These are phyloP conservation scores for Croton setiger DNA, from an alignment of 441 rosid species.

Conservation along the genomic window DNA sequence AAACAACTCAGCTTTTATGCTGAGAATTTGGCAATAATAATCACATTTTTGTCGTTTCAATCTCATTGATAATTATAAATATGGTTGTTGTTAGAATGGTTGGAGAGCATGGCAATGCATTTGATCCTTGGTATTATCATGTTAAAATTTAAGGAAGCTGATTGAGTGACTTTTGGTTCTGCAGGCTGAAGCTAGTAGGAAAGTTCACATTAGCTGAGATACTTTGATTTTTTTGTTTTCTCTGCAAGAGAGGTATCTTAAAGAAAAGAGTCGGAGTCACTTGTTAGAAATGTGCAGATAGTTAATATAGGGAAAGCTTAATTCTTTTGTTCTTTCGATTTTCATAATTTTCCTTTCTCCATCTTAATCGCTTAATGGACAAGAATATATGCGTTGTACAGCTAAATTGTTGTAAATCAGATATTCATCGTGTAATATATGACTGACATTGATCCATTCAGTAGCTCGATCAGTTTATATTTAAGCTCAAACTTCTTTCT, in stretches of 20 bases:
- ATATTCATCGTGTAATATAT: too few relatives aligned
- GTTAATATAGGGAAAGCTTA: not conserved
- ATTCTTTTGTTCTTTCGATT: conserved; percentile 14
- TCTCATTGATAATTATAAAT: too few relatives aligned
- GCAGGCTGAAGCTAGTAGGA: conserved; percentile 31
- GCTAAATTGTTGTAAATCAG: not conserved
- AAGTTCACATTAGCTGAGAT: conserved; percentile 19
- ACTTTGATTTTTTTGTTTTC: not conserved
- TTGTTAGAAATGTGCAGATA: not conserved
- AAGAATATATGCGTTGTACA: not conserved
- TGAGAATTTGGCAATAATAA: too few relatives aligned
- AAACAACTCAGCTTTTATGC: too few relatives aligned
- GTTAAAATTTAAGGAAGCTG: not conserved
- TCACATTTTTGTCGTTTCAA: too few relatives aligned
- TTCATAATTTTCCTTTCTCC: not conserved
- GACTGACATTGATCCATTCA: too few relatives aligned
- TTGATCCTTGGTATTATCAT: not conserved
- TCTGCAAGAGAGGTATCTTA: not conserved
- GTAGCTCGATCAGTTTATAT: too few relatives aligned
- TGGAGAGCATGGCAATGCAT: too few relatives aligned
- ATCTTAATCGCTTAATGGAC: too few relatives aligned
- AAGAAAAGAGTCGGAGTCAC: not conserved
- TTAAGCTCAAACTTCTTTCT: too few relatives aligned
- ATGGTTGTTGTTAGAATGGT: too few relatives aligned
- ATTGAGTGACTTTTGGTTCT: conserved; percentile 14